Conservation (phyloP, 441 rosid species). For the Gossypium aridum region DNA sequence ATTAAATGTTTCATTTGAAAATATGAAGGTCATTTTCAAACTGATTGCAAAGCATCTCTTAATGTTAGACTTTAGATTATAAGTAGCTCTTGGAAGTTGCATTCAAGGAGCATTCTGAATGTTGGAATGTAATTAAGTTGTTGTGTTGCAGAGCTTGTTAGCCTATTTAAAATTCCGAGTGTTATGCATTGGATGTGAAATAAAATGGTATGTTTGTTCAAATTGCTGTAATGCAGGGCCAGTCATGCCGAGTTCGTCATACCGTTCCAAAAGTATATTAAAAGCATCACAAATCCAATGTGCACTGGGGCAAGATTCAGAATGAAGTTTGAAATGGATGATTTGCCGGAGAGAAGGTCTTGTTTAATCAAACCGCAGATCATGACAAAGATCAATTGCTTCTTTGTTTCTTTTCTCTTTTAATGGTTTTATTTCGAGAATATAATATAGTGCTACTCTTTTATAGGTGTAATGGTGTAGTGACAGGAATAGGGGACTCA, state of each 20-base stretch:
- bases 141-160: neutral
- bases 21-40: neutral
- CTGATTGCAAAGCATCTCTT: neutral
- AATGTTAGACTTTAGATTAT: neutral
- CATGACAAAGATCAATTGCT: neutral
- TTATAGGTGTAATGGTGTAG: conserved; percentile 68
- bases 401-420: conserved; percentile 5
- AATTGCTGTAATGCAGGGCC: conserved; percentile 52
- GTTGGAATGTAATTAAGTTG: neutral
- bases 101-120: neutral
- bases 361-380: neutral
- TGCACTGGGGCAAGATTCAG: conserved; percentile 73
- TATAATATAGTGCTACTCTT: neutral
- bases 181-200: neutral
- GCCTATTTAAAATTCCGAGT: neutral
- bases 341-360: conserved; percentile 84
- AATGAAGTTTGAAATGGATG: conserved; percentile 75
- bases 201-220: neutral
- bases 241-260: conserved; percentile 85
- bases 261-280: conserved; percentile 61
- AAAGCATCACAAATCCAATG: conserved; percentile 48
- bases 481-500: conserved; percentile 62
- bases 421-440: conserved; percentile 11
- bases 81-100: neutral
- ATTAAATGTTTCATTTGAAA: neutral